phyloP scores from a whole-genome alignment of 768 basidiomycete species.

The Rhizopogon roseolus region DNA sequence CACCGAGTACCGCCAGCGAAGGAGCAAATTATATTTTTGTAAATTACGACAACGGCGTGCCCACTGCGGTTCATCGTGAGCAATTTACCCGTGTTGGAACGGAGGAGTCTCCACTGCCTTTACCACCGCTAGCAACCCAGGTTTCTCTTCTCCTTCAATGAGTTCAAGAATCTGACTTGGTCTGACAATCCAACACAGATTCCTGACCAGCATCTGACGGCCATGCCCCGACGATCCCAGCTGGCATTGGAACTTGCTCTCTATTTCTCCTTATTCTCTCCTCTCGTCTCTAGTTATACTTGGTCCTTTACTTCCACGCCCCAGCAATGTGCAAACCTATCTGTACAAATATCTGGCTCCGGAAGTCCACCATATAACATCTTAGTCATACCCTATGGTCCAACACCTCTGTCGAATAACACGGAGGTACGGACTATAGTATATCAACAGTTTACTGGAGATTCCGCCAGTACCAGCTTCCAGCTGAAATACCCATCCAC shows the following conservation, averaged over 20 bases:
- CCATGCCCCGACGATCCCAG: slow-evolving; percentile 6
- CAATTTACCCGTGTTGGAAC: neutral
- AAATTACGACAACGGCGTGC: neutral
- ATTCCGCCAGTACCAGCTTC: slow-evolving; percentile 40
- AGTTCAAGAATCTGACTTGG: neutral
- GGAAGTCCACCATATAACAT: slow-evolving; percentile 65
- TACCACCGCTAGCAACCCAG: no score
- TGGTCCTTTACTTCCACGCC: slow-evolving; percentile 44
- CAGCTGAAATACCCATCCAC: slow-evolving; percentile 58
- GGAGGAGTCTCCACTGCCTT: neutral
- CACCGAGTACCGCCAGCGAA: no score
- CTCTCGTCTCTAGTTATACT: slow-evolving; percentile 33
- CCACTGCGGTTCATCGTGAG: neutral
- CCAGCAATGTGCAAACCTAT: slow-evolving; percentile 62
- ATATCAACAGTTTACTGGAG: slow-evolving; percentile 45
- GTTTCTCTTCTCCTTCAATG: slow-evolving; percentile 5
- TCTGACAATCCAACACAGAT: neutral
- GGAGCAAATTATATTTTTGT: no score
- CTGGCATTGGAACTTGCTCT: neutral
- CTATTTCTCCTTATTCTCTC: slow-evolving; percentile 16
- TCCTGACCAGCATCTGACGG: slow-evolving; percentile 1
- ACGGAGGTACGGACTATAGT: slow-evolving; percentile 61
- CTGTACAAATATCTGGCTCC: slow-evolving; percentile 52
- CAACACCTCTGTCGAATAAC: slow-evolving; percentile 54
- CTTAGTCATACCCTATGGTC: slow-evolving; percentile 64